A percentile compares a stretch with the other conserved stretches of the same genome.
Conservation (phyloP, 176 grass and related monocot genomes). For the Luzula sylvatica region DNA sequence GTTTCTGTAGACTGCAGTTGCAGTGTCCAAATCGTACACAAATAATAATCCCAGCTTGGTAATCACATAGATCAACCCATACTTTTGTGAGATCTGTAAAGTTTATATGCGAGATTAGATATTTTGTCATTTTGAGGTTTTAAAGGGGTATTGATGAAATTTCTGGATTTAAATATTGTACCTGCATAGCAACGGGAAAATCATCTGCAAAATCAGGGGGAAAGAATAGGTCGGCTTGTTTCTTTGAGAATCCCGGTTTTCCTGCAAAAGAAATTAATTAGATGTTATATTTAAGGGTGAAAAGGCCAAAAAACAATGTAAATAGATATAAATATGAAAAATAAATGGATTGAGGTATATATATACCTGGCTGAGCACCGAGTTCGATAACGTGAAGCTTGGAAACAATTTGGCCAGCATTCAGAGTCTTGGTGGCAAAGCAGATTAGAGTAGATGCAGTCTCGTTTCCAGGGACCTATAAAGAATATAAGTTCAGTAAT, state of each 20-base stretch:
- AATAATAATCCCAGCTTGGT: constrained; percentile 94
- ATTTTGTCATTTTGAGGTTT: constrained; percentile 18
- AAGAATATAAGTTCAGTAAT: constrained; percentile 2
- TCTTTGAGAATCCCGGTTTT: constrained; percentile 89
- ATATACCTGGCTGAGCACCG: constrained; percentile 77
- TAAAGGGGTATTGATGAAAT: not conserved
- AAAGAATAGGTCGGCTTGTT: constrained; percentile 92
- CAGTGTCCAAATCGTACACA: constrained; percentile 96
- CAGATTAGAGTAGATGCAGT: constrained; percentile 82
- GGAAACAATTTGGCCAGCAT: constrained; percentile 82
- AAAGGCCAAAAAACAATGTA: not conserved
- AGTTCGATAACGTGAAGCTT: constrained; percentile 97
- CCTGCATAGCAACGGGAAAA: constrained; percentile 98
- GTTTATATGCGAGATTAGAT: constrained; percentile 17
- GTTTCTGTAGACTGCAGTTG: constrained; percentile 93
- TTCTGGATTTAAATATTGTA: constrained; percentile 10
- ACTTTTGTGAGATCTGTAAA: constrained; percentile 88
- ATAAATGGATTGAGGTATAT: not conserved
- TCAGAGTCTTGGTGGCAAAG: constrained; percentile 81
- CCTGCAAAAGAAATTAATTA: constrained; percentile 22
- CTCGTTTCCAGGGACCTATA: constrained; percentile 82
- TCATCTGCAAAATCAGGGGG: constrained; percentile 96
- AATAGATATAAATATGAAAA: constrained; percentile 2
- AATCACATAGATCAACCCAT: constrained; percentile 89
- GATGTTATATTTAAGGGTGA: constrained; percentile 4